Base-by-base conservation (phyloP, 2,329 filamentous ascomycete genomes). In the Claviceps lovelessii region DNA sequence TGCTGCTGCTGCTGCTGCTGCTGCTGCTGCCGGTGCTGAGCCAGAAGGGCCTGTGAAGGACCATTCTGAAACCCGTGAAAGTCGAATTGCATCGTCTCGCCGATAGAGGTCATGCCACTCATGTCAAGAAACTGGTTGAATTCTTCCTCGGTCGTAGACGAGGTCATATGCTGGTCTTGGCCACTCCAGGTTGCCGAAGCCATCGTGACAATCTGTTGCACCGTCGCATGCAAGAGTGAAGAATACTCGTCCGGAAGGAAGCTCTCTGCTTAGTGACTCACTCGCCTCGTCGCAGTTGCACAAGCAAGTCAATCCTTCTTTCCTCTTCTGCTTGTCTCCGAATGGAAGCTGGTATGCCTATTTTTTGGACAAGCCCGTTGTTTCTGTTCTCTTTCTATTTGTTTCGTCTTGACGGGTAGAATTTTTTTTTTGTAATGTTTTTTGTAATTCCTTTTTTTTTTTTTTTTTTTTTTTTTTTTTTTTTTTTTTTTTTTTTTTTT, bases 81-180 rank as follows among this genome's bases (percentile, higher is more conserved):
- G 64, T 83, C 78, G 61, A 84, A 84, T 57, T 76, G 74, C 62
- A 84, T 72, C 53, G 71, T 69, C 54, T 81, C 78, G 57, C 67
- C 67, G 56, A 84, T 67, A 58, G 68, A 74, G 35, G 72, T 72
- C 71, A 83, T 79, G 61, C 68, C 70, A 55, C 74, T 76, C 72
- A 85, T 78, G 59, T 83, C 76, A 58, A 85, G 72, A 56, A 83
- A 84, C 60, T 84, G 80, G 59, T 81, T 75, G 63, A 84, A 83
- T 44, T 83, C 80, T 64, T 84, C 80, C 50, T 83, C 80, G 52
- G 72, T 65, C 23, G 52, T 28, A 6, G 72, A 61, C 11, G 73
- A 65, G 33, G 76, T 70, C 66, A 81, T 71, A 56, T 72, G 70
- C 62, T 80, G 77, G 61, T 81, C 78, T 63, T 80, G 76, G 51